Percentiles rank a stretch among this genome's conserved stretches.
Conservation (phyloP, 176 grass and related monocot genomes). For the Metroxylon sagu region DNA sequence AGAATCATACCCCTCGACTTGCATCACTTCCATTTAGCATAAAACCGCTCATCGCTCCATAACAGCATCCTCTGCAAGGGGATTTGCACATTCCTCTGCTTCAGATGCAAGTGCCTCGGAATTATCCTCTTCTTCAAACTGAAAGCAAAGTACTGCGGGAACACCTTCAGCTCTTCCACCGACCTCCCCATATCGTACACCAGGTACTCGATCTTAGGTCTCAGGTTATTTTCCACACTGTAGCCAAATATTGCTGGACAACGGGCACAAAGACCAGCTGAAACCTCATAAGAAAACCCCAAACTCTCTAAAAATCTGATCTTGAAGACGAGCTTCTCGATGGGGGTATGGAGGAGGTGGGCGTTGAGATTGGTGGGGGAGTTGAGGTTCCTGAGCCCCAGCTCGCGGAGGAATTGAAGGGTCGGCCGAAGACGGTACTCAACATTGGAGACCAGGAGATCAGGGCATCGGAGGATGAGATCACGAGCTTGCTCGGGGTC, state of each 20-base stretch:
- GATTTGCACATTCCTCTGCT: not conserved
- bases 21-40: constrained; percentile 3
- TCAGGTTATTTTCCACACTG: constrained; percentile 10
- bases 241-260: constrained; percentile 15
- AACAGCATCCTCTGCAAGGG: constrained; percentile 14
- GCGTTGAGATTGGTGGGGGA: constrained; percentile 16
- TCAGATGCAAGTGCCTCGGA: constrained; percentile 14
- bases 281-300: not conserved
- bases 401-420: constrained; percentile 3
- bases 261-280: not conserved
- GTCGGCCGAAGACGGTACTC: constrained; percentile 1
- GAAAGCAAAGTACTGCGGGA: constrained; percentile 11
- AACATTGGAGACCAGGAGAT: not conserved
- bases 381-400: not conserved
- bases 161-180: constrained; percentile 2
- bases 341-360: constrained; percentile 13
- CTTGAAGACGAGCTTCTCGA: constrained; percentile 10
- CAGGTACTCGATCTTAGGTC: constrained; percentile 16
- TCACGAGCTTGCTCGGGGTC: not conserved
- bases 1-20: too few species aligned
- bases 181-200: constrained; percentile 4
- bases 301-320: constrained; percentile 2
- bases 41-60: constrained; percentile 4
- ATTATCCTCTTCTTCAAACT: constrained; percentile 11
- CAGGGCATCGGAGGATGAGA: constrained; percentile 5